Base-by-base conservation (phyloP, 371 early-diverging fungal species). In the Mortierella sp. region DNA sequence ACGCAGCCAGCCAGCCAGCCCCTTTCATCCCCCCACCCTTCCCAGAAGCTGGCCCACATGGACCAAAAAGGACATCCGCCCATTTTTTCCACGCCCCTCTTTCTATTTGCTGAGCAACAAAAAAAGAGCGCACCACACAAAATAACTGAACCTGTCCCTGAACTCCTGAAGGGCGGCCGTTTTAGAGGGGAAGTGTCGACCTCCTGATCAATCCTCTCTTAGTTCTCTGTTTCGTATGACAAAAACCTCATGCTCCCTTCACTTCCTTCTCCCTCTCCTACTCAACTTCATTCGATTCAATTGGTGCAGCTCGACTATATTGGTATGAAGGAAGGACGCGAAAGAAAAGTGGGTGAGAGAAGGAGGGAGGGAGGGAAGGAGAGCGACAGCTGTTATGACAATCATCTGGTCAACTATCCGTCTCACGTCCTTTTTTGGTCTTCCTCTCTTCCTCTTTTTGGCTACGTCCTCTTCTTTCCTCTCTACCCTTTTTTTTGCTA, bases 1-100 rank as follows among this genome's bases (percentile, higher is more conserved):
- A 44, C 29, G 26, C 31, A 52, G 53, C 58, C 19, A 31, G 58
- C 34, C 34, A 64, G 26, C 52, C 48, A 22, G n/a, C 5, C 24
- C 52, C 39, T 45, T 19, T 68, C 44, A 7, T 40, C 9, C 31
- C 24, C 16, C 31, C 22, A 2, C 31, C 40, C 34, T 44, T 24
- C 44, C 41, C 66, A 66, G 10, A 45, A 13, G 26, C 22, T 45
- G n/a, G 45, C 34, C 66, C 31, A 44, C 34, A 66, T 34, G 45
- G n/a, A 9, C 66, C 34, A 58, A 58, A 58, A 58, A 58, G 58
- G 58, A 58, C 58, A 34, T 58, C 58, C 58, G 58, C 58, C 58
- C 34, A 34, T 58, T 44, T 26, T 66, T 31, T 44, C 31, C 66
- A 66, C 45, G 24, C 44, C 31, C 26, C 7, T 44, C 24, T 19